These are phyloP conservation scores for Amanita exitialis DNA, from an alignment of 768 basidiomycete species.

Conservation along the genomic window DNA sequence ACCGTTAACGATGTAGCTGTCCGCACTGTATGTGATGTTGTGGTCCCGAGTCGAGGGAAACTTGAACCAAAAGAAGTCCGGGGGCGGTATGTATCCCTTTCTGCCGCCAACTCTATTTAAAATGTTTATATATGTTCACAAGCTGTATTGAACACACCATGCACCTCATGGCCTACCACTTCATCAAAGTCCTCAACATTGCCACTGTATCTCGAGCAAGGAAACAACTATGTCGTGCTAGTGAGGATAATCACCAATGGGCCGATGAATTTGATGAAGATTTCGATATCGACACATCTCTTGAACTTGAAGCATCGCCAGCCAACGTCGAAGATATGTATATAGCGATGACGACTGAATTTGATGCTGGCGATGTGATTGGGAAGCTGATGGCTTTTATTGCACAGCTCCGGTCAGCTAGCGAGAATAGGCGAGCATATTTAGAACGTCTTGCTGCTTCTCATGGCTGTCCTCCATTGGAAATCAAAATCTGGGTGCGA, in stretches of 20 bases:
- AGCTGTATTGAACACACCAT: conserved; percentile 13
- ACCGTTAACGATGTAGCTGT: conserved; percentile 9
- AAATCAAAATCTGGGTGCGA: conserved; percentile 11
- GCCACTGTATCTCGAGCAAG: neutral
- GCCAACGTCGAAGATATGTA: conserved; percentile 6
- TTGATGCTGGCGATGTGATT: conserved; percentile 12
- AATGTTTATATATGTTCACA: neutral
- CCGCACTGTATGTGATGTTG: conserved; percentile 5
- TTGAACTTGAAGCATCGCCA: conserved; percentile 8
- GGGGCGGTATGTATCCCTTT: conserved; percentile 7
- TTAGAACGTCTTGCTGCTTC: conserved; percentile 1
- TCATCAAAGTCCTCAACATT: conserved; percentile 8
- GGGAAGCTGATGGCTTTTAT: conserved; percentile 12
- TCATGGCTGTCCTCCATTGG: neutral
- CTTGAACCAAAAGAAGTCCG: conserved; percentile 8
- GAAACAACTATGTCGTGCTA: neutral
- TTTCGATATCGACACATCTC: conserved; percentile 8
- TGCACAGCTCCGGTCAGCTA: conserved; percentile 8
- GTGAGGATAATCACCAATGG: too few species aligned
- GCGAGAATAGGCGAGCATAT: conserved; percentile 6
- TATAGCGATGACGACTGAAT: conserved; percentile 6
- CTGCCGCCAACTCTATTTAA: too few species aligned
- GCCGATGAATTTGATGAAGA: conserved; percentile 11
- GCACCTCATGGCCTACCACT: conserved; percentile 9
- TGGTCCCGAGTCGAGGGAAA: neutral